A percentile compares a stretch with the other conserved stretches of the same genome.
Conservation (phyloP, 768 basidiomycete species). For the Mycena filopes region DNA sequence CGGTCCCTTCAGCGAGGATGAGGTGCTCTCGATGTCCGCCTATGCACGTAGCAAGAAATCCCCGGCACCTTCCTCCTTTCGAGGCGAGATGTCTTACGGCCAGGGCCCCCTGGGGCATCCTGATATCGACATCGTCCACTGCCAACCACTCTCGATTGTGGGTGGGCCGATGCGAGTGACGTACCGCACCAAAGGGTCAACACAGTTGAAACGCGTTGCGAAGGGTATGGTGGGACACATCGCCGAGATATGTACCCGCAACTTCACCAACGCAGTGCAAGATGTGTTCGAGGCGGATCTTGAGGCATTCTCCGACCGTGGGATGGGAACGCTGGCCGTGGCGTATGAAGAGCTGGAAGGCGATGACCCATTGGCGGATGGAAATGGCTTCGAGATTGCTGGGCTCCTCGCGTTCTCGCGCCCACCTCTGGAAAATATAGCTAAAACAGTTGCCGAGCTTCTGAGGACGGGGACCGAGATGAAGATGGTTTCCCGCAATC, state of each 20-base stretch:
- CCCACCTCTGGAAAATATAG: slow-evolving; percentile 95
- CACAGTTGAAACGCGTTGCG: slow-evolving; percentile 96
- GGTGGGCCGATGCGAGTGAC: slow-evolving; percentile 99
- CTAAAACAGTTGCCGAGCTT: slow-evolving; percentile 98
- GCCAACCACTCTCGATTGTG: slow-evolving; percentile 98
- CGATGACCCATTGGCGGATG: slow-evolving; percentile 82
- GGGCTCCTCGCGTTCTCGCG: slow-evolving; percentile 97
- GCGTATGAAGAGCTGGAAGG: slow-evolving; percentile 93
- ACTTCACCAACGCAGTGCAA: slow-evolving; percentile 94
- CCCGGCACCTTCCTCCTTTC: slow-evolving; percentile 40
- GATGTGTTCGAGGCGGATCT: slow-evolving; percentile 92
- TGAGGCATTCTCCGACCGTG: slow-evolving; percentile 94
- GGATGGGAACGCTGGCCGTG: slow-evolving; percentile 94
- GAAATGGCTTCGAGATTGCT: slow-evolving; percentile 97
- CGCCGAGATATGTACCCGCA: slow-evolving; percentile 93
- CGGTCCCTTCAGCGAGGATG: slow-evolving; percentile 84
- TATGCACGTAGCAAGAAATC: slow-evolving; percentile 98
- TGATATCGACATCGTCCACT: slow-evolving; percentile 95
- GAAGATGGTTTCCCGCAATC: slow-evolving; percentile 99
- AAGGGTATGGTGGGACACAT: slow-evolving; percentile 99
- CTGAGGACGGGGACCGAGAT: slow-evolving; percentile 94
- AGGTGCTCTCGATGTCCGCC: slow-evolving; percentile 90
- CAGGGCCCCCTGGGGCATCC: slow-evolving; percentile 79
- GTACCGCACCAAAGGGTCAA: slow-evolving; percentile 79
- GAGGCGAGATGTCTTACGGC: slow-evolving; percentile 80